Evolutionary conservation across 2,329 filamentous ascomycete genomes (phyloP), one percentile per base, ranked within the genome.

Genomic region (Penicillium sp.): DNA sequence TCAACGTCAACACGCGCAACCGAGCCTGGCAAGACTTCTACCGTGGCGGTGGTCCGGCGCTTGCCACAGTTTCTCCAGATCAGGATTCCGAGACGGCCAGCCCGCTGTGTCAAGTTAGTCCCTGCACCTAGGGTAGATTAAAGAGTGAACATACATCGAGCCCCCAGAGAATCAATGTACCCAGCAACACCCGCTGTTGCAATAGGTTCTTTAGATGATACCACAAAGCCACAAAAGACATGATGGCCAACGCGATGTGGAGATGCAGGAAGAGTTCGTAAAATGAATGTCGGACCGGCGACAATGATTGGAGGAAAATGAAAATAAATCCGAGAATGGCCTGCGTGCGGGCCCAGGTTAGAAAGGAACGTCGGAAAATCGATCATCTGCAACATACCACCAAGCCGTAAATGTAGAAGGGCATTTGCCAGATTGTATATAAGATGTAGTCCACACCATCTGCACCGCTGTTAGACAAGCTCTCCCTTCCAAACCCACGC

Each of bases 11-110:
- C 73, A 18, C 77, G 71, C 37, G 74, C 76, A 10, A 78, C 76
- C 48, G 77, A 73, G 13, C 71, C 71, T 2, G 76, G 73, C 29
- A 81, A 65, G 33, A 76, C 74, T 52, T 80, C 76, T 15, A 80
- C 69, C 2, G 67, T 72, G 28, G 79, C 71, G 27, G 64, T 69
- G 4, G 75, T 77, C 32, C 67, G 57, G 16, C 68, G 67, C 20
- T 62, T 62, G 43, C 68, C 67, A 11, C 69, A 59, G 50, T 78
- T 79, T 63, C 75, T 70, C 65, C 75, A 78, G 19, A 71, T 35
- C 11, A 79, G 66, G 16, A 72, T 70, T 7, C 56, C 51, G 8
- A 73, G 45, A 17, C 78, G 70, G 46, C 64, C 64, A n/a, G 67
- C 40, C 50, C 71, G 72, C 50, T 68, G 44, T 31, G 3, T 39